A percentile compares a stretch with the other conserved stretches of the same genome.
phyloP scores from a whole-genome alignment of 2,329 filamentous ascomycete genomes.

The Botrytis fragariae region DNA sequence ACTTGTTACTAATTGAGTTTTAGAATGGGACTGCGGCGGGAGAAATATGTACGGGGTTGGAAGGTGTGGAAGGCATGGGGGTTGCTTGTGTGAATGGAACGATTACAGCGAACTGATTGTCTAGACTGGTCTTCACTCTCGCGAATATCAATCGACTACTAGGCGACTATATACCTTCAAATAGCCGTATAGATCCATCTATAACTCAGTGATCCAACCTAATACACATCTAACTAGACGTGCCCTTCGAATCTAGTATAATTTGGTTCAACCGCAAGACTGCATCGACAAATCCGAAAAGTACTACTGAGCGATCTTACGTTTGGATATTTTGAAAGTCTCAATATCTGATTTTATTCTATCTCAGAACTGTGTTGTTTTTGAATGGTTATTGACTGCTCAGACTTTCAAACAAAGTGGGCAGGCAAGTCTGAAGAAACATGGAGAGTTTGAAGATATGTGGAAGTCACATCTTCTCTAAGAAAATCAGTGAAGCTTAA shows the following conservation, averaged over 20 bases:
- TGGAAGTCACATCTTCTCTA: background rate
- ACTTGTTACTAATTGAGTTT: background rate
- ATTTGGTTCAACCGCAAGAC: background rate
- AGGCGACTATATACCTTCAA: background rate
- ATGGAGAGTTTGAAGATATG: background rate
- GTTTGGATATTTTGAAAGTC: background rate
- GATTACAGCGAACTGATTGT: background rate
- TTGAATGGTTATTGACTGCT: background rate
- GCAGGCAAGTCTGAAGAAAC: background rate
- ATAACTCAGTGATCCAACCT: background rate
- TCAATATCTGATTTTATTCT: background rate
- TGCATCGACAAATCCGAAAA: background rate
- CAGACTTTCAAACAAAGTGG: background rate
- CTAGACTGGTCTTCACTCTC: background rate
- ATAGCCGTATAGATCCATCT: background rate
- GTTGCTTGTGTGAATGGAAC: slow-evolving; percentile 7
- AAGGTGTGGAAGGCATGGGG: slow-evolving; percentile 5
- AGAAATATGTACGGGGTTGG: slow-evolving; percentile 7
- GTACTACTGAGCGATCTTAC: background rate
- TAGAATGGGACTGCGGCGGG: slow-evolving; percentile 1
- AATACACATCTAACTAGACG: background rate
- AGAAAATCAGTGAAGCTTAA: background rate
- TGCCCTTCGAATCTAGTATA: background rate
- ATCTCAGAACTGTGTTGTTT: background rate
- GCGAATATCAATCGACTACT: background rate